Conservation (phyloP, 2,329 filamentous ascomycete species). For the Venturia aucupariae region DNA sequence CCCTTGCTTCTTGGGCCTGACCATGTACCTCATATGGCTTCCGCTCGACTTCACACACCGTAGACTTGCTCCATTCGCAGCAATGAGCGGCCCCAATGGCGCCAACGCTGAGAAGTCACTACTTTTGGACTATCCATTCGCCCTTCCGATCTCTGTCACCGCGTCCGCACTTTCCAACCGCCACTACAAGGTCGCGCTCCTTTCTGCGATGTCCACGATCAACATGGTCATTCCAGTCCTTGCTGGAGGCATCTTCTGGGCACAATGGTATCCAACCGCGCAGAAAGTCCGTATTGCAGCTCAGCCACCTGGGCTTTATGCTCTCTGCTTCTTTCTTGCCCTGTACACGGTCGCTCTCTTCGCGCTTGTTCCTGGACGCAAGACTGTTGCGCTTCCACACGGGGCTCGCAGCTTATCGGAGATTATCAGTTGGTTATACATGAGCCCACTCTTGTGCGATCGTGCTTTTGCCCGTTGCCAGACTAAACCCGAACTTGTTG, state of each 20-base stretch:
- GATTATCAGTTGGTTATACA: slow-evolving; percentile 66
- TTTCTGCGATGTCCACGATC: slow-evolving; percentile 51
- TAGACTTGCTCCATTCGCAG: slow-evolving; percentile 59
- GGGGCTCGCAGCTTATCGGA: slow-evolving; percentile 63
- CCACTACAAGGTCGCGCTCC: slow-evolving; percentile 56
- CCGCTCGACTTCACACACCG: slow-evolving; percentile 57
- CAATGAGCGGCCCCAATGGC: slow-evolving; percentile 50
- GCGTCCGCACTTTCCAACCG: slow-evolving; percentile 49
- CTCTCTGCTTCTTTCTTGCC: slow-evolving; percentile 61
- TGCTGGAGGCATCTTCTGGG: slow-evolving; percentile 63
- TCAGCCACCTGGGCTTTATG: slow-evolving; percentile 62
- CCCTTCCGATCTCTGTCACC: slow-evolving; percentile 52
- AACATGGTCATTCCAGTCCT: slow-evolving; percentile 58
- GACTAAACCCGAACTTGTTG: slow-evolving; percentile 59
- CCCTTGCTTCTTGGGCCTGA: slow-evolving; percentile 56
- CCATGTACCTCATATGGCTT: slow-evolving; percentile 59
- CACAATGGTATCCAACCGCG: slow-evolving; percentile 47
- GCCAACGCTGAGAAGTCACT: slow-evolving; percentile 54
- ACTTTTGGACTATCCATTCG: slow-evolving; percentile 61
- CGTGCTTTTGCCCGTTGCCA: slow-evolving; percentile 60
- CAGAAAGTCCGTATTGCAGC: slow-evolving; percentile 55
- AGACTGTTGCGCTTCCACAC: slow-evolving; percentile 61
- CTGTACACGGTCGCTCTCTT: slow-evolving; percentile 59
- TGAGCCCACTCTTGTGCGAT: slow-evolving; percentile 62
- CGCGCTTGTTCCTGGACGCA: slow-evolving; percentile 48